Evolutionary conservation across 306 rosid genomes (phyloP), one percentile per base, ranked within the genome.

Genomic region (Dalbergia cochinchinensis): DNA sequence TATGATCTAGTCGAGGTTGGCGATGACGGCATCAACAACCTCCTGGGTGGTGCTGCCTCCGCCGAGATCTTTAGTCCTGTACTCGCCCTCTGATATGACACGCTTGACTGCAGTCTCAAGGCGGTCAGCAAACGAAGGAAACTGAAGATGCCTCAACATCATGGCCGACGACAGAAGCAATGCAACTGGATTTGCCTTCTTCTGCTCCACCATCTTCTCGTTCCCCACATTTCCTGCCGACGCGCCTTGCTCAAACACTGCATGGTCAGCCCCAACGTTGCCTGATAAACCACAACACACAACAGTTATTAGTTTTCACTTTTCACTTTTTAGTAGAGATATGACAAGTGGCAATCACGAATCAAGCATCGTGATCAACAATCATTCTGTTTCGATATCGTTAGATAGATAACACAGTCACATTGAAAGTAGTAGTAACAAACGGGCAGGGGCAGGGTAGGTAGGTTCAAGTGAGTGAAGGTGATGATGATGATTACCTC

Each of bases 61-160:
- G 3, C 96, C 94, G 15, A 93, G 97, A 84, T 93, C 97, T 73
- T 89, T 91, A 2, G 96, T 88, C 15, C 85, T 81, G 80, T 74
- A 71, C 44, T 86, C 88, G 59, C 96, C 88, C 74, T 83, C 96
- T 0, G 26, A 82, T 22, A 91, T 89, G 7, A 93, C 88, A 86
- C 87, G 89, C 81, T 91, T 84, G 60, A 93, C 96, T 0, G 96
- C 91, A 42, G 94, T 91, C 78, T 91, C 97, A 10, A 91, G 89
- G 22, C 97, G 90, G 61, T 92, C 97, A 0, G 97, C 97, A 58
- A 92, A 91, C 42, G 97, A 89, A 54, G 94, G 96, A 68, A 92
- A 91, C 86, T 88, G 97, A 60, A 92, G 96, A 63, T 93, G 97
- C 79, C 97, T 87, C 66, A 93, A 81, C 97, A 93, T 91, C 94